Percentiles rank a stretch among this genome's conserved stretches.
phyloP scores from a whole-genome alignment of 768 basidiomycete species.

The Boletales sp. region DNA sequence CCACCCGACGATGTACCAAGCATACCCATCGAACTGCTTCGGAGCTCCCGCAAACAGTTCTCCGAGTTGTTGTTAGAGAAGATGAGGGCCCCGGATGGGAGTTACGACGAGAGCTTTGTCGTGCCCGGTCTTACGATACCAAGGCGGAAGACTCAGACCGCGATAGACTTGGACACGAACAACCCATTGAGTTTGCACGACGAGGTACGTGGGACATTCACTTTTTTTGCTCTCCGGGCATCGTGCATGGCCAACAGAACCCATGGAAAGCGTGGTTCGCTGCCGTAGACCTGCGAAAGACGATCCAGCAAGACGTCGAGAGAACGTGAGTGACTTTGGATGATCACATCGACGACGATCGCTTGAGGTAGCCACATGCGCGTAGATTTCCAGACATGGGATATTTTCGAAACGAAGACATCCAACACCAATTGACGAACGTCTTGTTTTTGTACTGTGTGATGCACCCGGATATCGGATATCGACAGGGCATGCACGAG shows the following conservation, averaged over 20 bases:
- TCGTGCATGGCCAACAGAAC: conserved; percentile 47
- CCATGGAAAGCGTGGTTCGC: conserved; percentile 96
- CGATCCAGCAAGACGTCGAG: conserved; percentile 91
- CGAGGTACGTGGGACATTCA: conserved; percentile 43
- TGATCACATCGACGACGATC: conserved; percentile 1
- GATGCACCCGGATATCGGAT: conserved; percentile 79
- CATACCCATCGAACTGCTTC: conserved; percentile 42
- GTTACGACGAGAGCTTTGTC: conserved; percentile 65
- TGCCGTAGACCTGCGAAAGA: conserved; percentile 83
- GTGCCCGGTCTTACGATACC: conserved; percentile 48
- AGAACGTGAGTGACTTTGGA: conserved; percentile 65
- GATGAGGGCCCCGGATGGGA: conserved; percentile 83
- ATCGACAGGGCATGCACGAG: conserved; percentile 99
- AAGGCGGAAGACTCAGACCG: conserved; percentile 25
- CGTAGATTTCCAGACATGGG: conserved; percentile 92
- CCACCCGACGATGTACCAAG: conserved; percentile 36
- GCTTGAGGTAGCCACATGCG: background rate
- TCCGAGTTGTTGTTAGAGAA: conserved; percentile 57
- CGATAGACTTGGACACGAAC: conserved; percentile 59
- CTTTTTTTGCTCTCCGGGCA: background rate
- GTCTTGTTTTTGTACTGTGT: conserved; percentile 83
- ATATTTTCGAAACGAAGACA: conserved; percentile 76
- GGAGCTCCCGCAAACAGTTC: conserved; percentile 53
- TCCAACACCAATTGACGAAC: conserved; percentile 79
- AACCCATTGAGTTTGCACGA: conserved; percentile 81